phyloP scores from a whole-genome alignment of 208 protist species.

The Vickermania ingenoplastis region DNA sequence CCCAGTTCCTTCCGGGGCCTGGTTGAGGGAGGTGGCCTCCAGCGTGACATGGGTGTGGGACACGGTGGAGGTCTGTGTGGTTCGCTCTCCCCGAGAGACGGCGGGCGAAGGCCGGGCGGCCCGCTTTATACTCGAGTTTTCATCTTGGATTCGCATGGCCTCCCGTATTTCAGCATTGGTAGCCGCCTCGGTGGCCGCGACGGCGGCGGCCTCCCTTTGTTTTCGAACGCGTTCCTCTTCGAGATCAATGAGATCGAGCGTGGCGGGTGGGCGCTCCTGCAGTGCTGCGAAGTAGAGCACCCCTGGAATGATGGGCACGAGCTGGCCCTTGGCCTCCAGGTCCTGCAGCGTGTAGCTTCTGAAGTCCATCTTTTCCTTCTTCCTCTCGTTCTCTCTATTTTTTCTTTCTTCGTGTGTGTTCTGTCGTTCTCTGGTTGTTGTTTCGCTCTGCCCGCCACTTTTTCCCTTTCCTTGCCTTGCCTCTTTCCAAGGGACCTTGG shows the following conservation, averaged over 20 bases:
- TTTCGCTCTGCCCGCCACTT: too few relatives aligned
- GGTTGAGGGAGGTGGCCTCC: background rate
- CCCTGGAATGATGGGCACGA: constrained; percentile 35
- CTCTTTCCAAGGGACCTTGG: too few relatives aligned
- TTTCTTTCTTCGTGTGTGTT: constrained; percentile 13
- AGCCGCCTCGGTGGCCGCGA: background rate
- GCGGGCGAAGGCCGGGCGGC: background rate
- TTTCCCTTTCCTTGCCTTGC: too few relatives aligned
- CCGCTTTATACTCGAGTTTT: background rate
- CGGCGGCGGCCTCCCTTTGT: background rate
- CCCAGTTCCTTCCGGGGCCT: too few relatives aligned
- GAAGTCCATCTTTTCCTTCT: background rate
- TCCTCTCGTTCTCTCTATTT: constrained; percentile 11
- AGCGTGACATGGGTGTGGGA: background rate
- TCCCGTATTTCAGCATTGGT: background rate
- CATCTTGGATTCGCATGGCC: background rate
- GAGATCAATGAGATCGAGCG: background rate
- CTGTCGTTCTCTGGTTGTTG: constrained; percentile 3
- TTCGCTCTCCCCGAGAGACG: too few relatives aligned
- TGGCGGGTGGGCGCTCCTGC: constrained; percentile 20
- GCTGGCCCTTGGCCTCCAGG: constrained; percentile 29
- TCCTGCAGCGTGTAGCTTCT: constrained; percentile 11
- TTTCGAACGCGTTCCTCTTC: background rate
- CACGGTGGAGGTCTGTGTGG: background rate
- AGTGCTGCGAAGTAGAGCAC: constrained; percentile 57